A percentile compares a stretch with the other conserved stretches of the same genome.
Evolutionary conservation across 257 asterid species (phyloP).

Genomic region (Coffea canephora): DNA sequence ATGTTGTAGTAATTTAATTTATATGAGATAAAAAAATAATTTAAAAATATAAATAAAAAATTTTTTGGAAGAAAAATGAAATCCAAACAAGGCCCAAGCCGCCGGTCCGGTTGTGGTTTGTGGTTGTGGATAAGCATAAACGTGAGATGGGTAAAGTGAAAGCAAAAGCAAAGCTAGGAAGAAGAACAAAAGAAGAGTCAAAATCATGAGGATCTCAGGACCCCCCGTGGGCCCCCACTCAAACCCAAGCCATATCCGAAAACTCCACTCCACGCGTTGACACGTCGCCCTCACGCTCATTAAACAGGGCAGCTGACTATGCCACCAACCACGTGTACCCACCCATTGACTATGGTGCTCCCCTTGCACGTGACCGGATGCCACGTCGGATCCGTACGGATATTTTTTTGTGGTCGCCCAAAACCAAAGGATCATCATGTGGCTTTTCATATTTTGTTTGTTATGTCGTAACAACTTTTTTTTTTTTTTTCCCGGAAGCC

Average conservation of each 20-base stretch:
- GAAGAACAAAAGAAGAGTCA: conserved; percentile 11
- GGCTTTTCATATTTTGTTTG: neutral
- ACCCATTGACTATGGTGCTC: neutral
- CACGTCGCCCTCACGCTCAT: conserved; percentile 22
- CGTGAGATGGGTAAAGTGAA: conserved; percentile 21
- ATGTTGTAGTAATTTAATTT: no score
- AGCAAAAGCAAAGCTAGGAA: conserved; percentile 2
- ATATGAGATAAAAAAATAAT: no score
- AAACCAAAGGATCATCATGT: neutral
- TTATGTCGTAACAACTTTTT: neutral
- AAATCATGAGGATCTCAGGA: conserved; percentile 39
- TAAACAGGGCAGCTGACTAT: conserved; percentile 5
- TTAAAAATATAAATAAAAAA: no score
- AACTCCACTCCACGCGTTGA: conserved; percentile 26
- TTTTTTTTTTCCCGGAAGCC: no score
- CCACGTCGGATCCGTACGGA: neutral
- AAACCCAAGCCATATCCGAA: conserved; percentile 39
- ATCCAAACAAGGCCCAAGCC: no score
- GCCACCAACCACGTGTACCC: conserved; percentile 39
- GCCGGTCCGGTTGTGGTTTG: no score
- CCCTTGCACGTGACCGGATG: conserved; percentile 33
- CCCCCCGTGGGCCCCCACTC: neutral
- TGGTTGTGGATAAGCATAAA: conserved; percentile 21
- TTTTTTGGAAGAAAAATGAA: no score
- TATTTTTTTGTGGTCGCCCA: neutral